These are phyloP conservation scores for Mayamaea pseudoterrestris DNA, from an alignment of 108 stramenopile genomes.

Conservation along the genomic window DNA sequence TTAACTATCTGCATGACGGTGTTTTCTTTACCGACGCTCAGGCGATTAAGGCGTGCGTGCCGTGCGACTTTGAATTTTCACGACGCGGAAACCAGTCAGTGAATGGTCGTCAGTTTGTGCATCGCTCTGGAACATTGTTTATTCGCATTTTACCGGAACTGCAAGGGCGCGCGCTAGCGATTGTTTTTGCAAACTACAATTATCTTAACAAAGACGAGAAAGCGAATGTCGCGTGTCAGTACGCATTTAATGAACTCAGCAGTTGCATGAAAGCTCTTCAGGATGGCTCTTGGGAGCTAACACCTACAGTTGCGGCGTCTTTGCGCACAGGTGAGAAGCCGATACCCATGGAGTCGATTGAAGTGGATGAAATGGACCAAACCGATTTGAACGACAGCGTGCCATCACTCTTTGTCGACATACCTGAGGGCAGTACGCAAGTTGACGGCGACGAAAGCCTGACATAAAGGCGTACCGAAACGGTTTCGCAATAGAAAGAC, in stretches of 20 bases:
- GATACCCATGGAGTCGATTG: too few relatives aligned
- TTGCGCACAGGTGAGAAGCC: too few relatives aligned
- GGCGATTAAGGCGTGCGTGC: conserved; percentile 32
- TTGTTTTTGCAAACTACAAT: conserved; percentile 17
- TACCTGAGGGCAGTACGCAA: too few relatives aligned
- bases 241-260: neutral
- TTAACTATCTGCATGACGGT: conserved; percentile 76
- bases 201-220: conserved; percentile 6
- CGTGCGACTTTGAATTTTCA: conserved; percentile 48
- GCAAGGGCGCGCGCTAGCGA: conserved; percentile 27
- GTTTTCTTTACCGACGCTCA: conserved; percentile 48
- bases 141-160: conserved; percentile 34
- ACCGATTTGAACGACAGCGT: too few relatives aligned
- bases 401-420: too few relatives aligned
- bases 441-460: too few relatives aligned
- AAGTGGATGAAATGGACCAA: too few relatives aligned
- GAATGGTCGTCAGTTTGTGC: conserved; percentile 56
- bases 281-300: too few relatives aligned
- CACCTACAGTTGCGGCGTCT: too few relatives aligned
- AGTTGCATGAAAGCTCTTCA: neutral
- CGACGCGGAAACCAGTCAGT: conserved; percentile 12
- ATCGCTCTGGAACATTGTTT: conserved; percentile 63
- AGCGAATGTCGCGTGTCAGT: neutral
- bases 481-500: too few relatives aligned
- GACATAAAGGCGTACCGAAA: too few relatives aligned